phyloP scores from a whole-genome alignment of 306 rosid genomes.

The Urtica urens region DNA sequence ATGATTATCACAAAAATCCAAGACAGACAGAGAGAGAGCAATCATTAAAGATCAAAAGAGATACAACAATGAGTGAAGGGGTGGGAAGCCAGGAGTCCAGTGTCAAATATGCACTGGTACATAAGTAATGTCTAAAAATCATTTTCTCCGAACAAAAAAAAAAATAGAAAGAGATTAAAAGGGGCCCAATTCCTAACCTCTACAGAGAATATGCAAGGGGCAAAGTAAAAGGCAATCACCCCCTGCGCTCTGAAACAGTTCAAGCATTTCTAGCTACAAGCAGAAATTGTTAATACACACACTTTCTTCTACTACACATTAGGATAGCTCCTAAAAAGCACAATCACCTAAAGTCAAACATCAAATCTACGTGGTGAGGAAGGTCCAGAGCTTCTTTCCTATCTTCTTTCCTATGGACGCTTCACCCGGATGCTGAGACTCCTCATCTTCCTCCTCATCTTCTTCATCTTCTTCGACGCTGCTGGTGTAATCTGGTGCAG shows the following conservation, averaged over 20 bases:
- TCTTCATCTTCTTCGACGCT: constrained; percentile 31
- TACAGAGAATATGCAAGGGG: constrained; percentile 15
- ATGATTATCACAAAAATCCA: no score
- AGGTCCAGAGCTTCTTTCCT: constrained; percentile 81
- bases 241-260: constrained; percentile 28
- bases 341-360: constrained; percentile 19
- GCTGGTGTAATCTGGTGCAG: constrained; percentile 33
- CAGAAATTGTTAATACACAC: constrained; percentile 41
- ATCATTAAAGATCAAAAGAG: constrained; percentile 28
- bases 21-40: constrained; percentile 22
- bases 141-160: neutral
- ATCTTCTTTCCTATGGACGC: constrained; percentile 79
- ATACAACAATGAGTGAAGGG: constrained; percentile 40
- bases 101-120: constrained; percentile 41
- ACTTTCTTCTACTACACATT: constrained; percentile 36
- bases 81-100: constrained; percentile 27
- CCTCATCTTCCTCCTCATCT: constrained; percentile 42
- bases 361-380: constrained; percentile 53
- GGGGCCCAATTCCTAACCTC: constrained; percentile 24
- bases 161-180: constrained; percentile 12
- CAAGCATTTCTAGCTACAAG: constrained; percentile 34
- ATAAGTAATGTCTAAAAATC: constrained; percentile 23
- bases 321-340: constrained; percentile 24
- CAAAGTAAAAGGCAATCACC: constrained; percentile 35
- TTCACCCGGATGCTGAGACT: constrained; percentile 57